phyloP scores from a whole-genome alignment of 768 basidiomycete genomes.

The Lentinula boryana region DNA sequence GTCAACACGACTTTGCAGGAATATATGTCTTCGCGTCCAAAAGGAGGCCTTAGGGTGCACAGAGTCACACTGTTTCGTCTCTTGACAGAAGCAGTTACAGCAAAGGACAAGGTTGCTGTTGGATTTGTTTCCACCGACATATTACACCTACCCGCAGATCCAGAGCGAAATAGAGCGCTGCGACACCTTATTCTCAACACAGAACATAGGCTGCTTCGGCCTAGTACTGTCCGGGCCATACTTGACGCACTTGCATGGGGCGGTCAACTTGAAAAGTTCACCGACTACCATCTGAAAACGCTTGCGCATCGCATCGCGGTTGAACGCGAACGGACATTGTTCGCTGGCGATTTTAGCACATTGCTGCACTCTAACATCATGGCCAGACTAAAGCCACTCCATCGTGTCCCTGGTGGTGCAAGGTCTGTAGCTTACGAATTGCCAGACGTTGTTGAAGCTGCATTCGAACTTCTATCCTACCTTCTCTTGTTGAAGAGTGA shows the following conservation, averaged over 20 bases:
- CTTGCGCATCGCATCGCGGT: neutral
- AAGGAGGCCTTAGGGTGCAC: neutral
- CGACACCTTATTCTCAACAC: neutral
- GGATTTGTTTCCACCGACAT: neutral
- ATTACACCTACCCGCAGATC: neutral
- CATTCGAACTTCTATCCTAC: conserved; percentile 39
- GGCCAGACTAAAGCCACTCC: neutral
- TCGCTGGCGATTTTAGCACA: neutral
- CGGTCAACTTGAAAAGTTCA: neutral
- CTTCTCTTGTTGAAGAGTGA: conserved; percentile 30
- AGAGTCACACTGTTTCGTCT: neutral
- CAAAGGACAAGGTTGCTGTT: neutral
- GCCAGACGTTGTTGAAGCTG: conserved; percentile 26
- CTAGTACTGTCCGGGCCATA: conserved; percentile 8
- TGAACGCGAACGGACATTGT: neutral
- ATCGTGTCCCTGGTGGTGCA: conserved; percentile 1
- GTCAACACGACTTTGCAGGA: neutral
- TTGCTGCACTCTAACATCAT: neutral
- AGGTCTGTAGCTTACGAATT: conserved; percentile 29
- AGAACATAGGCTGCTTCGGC: neutral
- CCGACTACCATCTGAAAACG: neutral
- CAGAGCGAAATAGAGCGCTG: neutral
- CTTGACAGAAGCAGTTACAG: neutral
- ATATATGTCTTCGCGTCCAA: neutral
- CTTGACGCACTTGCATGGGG: neutral